Base-by-base conservation (phyloP, 768 basidiomycete species). In the Cubamyces lactineus region DNA sequence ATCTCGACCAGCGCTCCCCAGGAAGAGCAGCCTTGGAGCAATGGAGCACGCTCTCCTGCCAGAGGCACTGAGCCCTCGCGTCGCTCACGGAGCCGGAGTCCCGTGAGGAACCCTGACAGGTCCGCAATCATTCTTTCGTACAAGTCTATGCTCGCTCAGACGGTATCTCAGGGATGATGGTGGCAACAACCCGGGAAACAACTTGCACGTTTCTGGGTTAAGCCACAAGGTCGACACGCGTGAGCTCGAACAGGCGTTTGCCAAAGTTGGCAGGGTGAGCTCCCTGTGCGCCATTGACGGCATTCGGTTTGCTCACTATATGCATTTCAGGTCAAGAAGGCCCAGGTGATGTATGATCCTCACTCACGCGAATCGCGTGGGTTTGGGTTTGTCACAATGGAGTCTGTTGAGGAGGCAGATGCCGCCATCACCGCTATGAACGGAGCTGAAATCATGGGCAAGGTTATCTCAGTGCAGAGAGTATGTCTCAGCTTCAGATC, bases 331-430 rank as follows among this genome's bases (percentile, higher is more conserved):
- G 82, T 86, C 60, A 72, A 80, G 67, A 86, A 86, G 70, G 82
- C 80, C 48, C 78, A 82, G 61, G 80, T 87, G 74, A 87, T 87
- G 86, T 80, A 80, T 71, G 86, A 87, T 74, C 86, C 86, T 23
- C 86, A 86, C 73, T 78, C 84, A 63, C 80, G 84, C 73, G 81
- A 83, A 83, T 93, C 88, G 49, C 86, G 88, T 65, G 88, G 88
- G 48, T 91, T 91, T 68, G 96, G 94, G 16, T 98, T 98, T 75
- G 95, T 97, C 63, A 91, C 87, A 52, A 89, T 92, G 88, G 88
- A 86, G 73, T 83, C 84, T 24, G 72, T 66, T 8, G 96, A 96
- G 69, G 96, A 97, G 69, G 97, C 96, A 5, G 92, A 96, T 46
- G 93, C 94, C 46, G 93, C 91, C 57, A 86, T 98, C 64, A 86